Evolutionary conservation across 768 basidiomycete species (phyloP).

Genomic region (Suillus paluster): DNA sequence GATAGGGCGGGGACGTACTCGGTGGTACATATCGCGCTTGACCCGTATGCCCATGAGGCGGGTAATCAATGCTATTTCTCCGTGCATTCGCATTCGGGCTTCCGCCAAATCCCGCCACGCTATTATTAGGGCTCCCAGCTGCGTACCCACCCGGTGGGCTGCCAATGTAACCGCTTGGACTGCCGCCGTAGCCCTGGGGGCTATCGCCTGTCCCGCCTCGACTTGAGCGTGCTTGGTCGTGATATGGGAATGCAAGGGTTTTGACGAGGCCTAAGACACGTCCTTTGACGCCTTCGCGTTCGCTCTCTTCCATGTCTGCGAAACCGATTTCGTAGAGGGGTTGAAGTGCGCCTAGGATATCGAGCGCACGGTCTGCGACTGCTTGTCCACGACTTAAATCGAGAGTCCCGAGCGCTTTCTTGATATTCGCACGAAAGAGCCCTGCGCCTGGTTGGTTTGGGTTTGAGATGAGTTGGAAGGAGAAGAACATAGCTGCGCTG

Average conservation of each 20-base stretch:
- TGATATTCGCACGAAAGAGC: slow-evolving; percentile 76
- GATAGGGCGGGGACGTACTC: slow-evolving; percentile 4
- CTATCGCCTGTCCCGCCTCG: slow-evolving; percentile 46
- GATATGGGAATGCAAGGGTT: slow-evolving; percentile 83
- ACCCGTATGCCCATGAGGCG: not conserved
- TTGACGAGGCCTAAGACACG: slow-evolving; percentile 68
- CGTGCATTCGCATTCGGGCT: not conserved
- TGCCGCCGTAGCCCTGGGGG: slow-evolving; percentile 55
- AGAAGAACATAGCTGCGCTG: slow-evolving; percentile 89
- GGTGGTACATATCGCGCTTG: slow-evolving; percentile 5
- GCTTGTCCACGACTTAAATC: slow-evolving; percentile 66
- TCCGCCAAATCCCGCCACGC: not conserved
- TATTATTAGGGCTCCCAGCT: slow-evolving; percentile 7
- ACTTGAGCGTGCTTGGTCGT: slow-evolving; percentile 58
- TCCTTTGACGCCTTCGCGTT: slow-evolving; percentile 62
- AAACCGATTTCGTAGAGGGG: slow-evolving; percentile 76
- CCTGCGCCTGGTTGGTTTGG: slow-evolving; percentile 80
- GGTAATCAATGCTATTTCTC: not conserved
- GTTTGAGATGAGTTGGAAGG: slow-evolving; percentile 83
- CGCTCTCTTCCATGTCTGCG: slow-evolving; percentile 49
- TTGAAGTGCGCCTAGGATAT: slow-evolving; percentile 70
- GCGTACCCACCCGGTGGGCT: slow-evolving; percentile 46
- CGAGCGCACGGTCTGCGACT: slow-evolving; percentile 75
- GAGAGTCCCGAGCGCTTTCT: slow-evolving; percentile 66
- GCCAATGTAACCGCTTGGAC: slow-evolving; percentile 60